Evolutionary conservation across 2,329 filamentous ascomycete genomes (phyloP).

Genomic region (Fusarium napiforme): DNA sequence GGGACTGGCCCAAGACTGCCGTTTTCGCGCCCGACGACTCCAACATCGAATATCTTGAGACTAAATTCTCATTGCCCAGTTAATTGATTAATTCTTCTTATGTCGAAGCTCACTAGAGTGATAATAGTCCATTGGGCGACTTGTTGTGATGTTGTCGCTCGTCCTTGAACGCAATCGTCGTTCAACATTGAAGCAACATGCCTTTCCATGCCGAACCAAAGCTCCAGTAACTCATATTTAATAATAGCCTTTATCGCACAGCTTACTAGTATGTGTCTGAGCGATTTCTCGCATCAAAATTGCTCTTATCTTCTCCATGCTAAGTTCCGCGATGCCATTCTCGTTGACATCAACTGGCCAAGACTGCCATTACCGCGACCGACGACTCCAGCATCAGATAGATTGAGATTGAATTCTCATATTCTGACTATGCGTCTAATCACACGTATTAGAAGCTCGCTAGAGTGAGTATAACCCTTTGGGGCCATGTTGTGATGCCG

Average conservation of each 20-base stretch:
- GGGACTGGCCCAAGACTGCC: background rate
- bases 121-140: accelerated
- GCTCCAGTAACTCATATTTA: background rate
- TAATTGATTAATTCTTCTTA: accelerated
- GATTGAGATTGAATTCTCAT: too few species aligned
- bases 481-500: too few species aligned
- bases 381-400: too few species aligned
- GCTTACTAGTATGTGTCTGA: too few species aligned
- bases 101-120: accelerated
- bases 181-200: background rate
- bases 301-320: too few species aligned
- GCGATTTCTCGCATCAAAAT: too few species aligned
- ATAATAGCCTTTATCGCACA: accelerated
- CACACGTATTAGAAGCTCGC: background rate
- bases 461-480: accelerated
- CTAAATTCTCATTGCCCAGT: accelerated
- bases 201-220: background rate
- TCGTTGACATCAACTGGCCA: too few species aligned
- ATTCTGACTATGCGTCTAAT: accelerated
- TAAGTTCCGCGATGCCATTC: too few species aligned
- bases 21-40: background rate
- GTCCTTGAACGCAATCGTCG: background rate
- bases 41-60: background rate
- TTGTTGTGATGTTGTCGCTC: background rate
- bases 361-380: too few species aligned